phyloP scores from a whole-genome alignment of 495 filamentous ascomycete genomes.

The Penicillium ochrochloron region DNA sequence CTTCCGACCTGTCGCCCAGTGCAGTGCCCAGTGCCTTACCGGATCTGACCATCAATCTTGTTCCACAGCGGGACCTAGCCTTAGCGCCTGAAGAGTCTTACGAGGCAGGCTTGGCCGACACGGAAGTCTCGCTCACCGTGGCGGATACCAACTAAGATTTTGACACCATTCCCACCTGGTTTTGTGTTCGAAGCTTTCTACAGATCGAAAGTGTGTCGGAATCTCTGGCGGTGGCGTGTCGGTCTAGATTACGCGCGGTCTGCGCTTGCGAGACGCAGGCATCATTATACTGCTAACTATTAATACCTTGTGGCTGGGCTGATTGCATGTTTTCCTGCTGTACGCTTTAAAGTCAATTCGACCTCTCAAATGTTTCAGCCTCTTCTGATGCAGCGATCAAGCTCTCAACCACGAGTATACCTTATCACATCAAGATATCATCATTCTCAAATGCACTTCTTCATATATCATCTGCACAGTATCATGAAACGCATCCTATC shows the following conservation, averaged over 20 bases:
- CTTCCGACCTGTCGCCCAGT: slow-evolving; percentile 21
- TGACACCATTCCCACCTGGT: slow-evolving; percentile 3
- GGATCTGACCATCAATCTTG: slow-evolving; percentile 19
- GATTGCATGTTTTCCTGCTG: neutral
- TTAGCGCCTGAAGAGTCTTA: slow-evolving; percentile 32
- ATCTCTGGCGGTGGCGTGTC: neutral
- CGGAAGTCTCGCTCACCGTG: slow-evolving; percentile 12
- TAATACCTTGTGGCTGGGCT: neutral
- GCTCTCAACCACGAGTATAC: neutral
- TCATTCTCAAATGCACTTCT: neutral
- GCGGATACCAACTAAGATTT: slow-evolving; percentile 11
- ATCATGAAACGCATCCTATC: neutral
- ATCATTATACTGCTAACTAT: neutral
- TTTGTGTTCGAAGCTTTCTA: slow-evolving; percentile 7
- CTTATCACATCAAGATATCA: neutral
- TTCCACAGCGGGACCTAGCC: slow-evolving; percentile 29
- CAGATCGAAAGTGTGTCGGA: slow-evolving; percentile 3
- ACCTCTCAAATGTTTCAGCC: neutral
- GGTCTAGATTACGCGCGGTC: slow-evolving; percentile 4
- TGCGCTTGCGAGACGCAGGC: slow-evolving; percentile 6
- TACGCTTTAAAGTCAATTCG: neutral
- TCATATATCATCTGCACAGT: neutral
- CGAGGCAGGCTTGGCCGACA: slow-evolving; percentile 28
- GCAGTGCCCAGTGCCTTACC: slow-evolving; percentile 22
- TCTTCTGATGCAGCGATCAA: neutral